Percentiles rank a stretch among this genome's conserved stretches.
Evolutionary conservation across 768 basidiomycete genomes (phyloP).

Genomic region (Tulasnella sp.): DNA sequence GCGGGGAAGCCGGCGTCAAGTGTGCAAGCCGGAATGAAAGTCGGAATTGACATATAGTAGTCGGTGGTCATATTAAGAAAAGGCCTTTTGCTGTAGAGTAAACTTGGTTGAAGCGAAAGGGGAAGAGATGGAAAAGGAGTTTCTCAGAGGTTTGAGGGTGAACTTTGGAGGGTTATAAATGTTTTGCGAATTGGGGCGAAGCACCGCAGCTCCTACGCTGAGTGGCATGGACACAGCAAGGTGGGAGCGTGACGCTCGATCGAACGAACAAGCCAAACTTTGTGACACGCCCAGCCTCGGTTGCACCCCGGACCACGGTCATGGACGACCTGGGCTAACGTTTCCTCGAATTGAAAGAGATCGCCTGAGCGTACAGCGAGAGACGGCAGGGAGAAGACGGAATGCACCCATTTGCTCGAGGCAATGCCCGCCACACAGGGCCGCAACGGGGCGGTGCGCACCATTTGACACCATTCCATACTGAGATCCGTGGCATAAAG

Average conservation of each 20-base stretch:
- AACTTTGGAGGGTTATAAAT: not conserved
- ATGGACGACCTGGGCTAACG: not conserved
- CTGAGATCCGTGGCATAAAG: not conserved
- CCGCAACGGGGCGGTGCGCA: not conserved
- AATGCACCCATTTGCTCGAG: not conserved
- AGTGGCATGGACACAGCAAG: not conserved
- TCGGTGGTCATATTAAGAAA: not conserved
- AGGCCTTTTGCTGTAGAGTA: not conserved
- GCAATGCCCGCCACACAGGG: not conserved
- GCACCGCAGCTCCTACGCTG: not conserved
- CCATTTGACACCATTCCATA: not conserved
- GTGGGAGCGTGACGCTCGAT: not conserved
- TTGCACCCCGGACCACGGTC: not conserved
- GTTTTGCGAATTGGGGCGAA: not conserved
- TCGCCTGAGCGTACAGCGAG: not conserved
- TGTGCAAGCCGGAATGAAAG: not conserved
- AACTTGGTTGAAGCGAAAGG: not conserved
- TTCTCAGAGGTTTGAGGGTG: not conserved
- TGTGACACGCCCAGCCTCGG: not conserved
- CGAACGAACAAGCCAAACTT: not conserved
- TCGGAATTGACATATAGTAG: constrained; percentile 1
- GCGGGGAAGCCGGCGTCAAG: not conserved
- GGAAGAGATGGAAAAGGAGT: not conserved
- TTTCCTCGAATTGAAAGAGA: not conserved
- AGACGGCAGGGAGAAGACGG: not conserved